Base-by-base conservation (phyloP, 106 monocot species). In the Agapanthus africanus region DNA sequence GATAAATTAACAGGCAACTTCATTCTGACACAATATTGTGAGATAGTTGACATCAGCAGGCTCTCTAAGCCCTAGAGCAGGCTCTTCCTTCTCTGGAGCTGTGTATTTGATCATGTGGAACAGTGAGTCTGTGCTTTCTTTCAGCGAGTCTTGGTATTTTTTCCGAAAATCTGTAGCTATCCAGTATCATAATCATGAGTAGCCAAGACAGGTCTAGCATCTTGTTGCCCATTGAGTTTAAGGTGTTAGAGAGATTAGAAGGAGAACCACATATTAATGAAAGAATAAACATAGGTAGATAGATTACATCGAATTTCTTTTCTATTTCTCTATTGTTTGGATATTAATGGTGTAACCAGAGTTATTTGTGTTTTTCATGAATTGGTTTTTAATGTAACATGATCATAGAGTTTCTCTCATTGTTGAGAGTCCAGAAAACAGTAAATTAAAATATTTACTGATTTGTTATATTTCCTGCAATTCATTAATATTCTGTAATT, bases 151-250 rank as follows among this genome's bases (percentile, higher is more conserved):
- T 19, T 16, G 2, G 9, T 10, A 42, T n/a, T 4, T 22, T 46
- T 10, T 37, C 61, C 19, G 36, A 1, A 6, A 49, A 16, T 14
- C 49, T 33, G 19, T 62, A 72, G 44, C 62, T 35, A 7, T 72
- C 61, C n/a, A 38, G 19, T 28, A 72, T 8, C 72, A 72, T 65
- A 34, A 15, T 15, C 36, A 73, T 15, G 6, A 73, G 16, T 5
- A 65, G 25, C 6, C 5, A 16, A 2, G 31, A 16, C 36, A 64
- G 11, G 34, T 63, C 37, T 4, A 63, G 9, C 63, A 65, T 47
- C 73, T 73, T 63, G 8, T 22, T 34, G 27, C 73, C 51, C 73
- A 65, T 37, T 4, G 35, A 25, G 64, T 26, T 37, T 21, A 64
- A 6, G 23, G 37, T 65, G 14, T 73, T 11, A 11, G 34, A 34